Evolutionary conservation across 1,284 basidiomycete species (phyloP).

Genomic region (Testicularia cyperi): DNA sequence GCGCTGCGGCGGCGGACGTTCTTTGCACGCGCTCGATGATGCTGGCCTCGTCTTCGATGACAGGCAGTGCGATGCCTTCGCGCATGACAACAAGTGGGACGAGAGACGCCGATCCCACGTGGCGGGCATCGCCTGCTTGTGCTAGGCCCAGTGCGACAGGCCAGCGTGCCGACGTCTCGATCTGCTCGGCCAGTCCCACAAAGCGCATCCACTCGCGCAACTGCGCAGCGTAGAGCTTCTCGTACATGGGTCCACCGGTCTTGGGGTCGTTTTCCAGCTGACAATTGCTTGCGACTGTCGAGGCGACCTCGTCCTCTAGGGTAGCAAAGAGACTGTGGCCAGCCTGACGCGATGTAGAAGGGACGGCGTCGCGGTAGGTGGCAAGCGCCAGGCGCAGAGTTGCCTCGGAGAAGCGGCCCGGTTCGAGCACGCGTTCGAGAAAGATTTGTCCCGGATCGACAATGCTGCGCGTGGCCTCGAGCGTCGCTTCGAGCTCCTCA

Average conservation of each 20-base stretch:
- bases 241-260: conserved; percentile 35
- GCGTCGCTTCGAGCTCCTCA: conserved; percentile 43
- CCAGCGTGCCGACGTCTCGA: conserved; percentile 49
- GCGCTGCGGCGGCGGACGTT: conserved; percentile 1
- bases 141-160: conserved; percentile 33
- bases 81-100: conserved; percentile 38
- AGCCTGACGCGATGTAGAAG: conserved; percentile 7
- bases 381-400: conserved; percentile 28
- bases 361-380: conserved; percentile 19
- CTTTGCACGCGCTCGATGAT: conserved; percentile 32
- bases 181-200: conserved; percentile 46
- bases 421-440: conserved; percentile 46
- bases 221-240: conserved; percentile 27
- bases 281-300: conserved; percentile 27
- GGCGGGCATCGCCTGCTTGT: conserved; percentile 1
- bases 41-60: conserved; percentile 35
- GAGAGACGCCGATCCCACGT: not conserved
- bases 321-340: conserved; percentile 10
- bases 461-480: conserved; percentile 23
- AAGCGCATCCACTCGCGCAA: conserved; percentile 52
- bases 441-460: conserved; percentile 42
- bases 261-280: conserved; percentile 33
- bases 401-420: conserved; percentile 42
- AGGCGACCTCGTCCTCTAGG: conserved; percentile 36
- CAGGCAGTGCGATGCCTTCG: conserved; percentile 33